Conservation (phyloP, 306 rosid genomes). For the Morella rubra region DNA sequence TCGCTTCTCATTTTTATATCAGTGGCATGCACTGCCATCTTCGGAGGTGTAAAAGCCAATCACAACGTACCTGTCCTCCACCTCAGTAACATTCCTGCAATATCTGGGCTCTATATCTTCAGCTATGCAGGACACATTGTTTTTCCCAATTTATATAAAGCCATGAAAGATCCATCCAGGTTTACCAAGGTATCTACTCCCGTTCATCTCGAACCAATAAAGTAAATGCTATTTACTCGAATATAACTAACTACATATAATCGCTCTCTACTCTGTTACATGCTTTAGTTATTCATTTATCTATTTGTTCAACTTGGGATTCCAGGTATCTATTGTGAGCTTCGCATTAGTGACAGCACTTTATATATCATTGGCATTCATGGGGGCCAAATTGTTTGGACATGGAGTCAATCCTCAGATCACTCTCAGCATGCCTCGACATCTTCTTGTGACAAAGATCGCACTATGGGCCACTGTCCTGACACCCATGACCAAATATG, state of each 20-base stretch:
- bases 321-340: slow-evolving; percentile 70
- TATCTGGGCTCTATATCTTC: slow-evolving; percentile 65
- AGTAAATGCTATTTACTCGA: not conserved
- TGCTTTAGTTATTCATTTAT: not conserved
- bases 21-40: slow-evolving; percentile 48
- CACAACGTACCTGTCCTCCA: slow-evolving; percentile 48
- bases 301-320: not conserved
- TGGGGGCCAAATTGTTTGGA: slow-evolving; percentile 78
- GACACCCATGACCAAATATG: slow-evolving; percentile 79
- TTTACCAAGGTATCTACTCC: slow-evolving; percentile 59
- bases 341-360: slow-evolving; percentile 51
- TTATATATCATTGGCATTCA: slow-evolving; percentile 43
- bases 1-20: slow-evolving; percentile 51
- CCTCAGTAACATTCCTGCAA: slow-evolving; percentile 53
- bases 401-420: slow-evolving; percentile 55
- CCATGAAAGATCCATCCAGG: slow-evolving; percentile 86
- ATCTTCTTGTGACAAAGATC: slow-evolving; percentile 44
- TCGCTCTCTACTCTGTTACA: too few species aligned
- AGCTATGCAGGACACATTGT: slow-evolving; percentile 72
- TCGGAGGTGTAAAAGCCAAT: slow-evolving; percentile 43
- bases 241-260: too few species aligned
- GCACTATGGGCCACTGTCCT: slow-evolving; percentile 80
- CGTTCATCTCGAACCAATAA: not conserved
- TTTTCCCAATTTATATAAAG: slow-evolving; percentile 62
- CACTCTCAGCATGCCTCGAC: slow-evolving; percentile 73